These are phyloP conservation scores for Colletotrichum eremochloae DNA, from an alignment of 2,329 filamentous ascomycete genomes.

Conservation along the genomic window DNA sequence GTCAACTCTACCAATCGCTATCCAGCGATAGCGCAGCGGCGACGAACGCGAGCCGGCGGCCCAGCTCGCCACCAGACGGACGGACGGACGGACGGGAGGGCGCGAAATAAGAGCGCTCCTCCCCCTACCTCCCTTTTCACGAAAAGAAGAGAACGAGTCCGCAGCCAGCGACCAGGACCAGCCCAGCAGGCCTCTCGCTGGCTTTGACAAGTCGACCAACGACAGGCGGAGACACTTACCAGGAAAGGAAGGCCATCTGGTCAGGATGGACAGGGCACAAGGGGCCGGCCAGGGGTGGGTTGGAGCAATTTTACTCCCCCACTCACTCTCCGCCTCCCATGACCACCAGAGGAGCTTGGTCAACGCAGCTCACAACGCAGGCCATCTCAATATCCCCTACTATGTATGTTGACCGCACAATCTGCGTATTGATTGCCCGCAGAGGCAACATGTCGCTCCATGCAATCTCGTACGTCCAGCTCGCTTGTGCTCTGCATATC, in stretches of 20 bases:
- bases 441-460: not conserved
- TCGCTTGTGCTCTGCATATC: slow-evolving; percentile 11
- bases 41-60: slow-evolving; percentile 3
- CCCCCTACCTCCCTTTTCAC: not conserved
- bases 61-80: slow-evolving; percentile 9
- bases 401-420: slow-evolving; percentile 18
- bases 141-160: not conserved
- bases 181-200: not conserved
- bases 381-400: not conserved
- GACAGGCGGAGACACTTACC: slow-evolving; percentile 28
- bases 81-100: not conserved
- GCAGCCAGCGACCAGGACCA: not conserved
- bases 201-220: slow-evolving; percentile 21
- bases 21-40: slow-evolving; percentile 16
- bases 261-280: not conserved
- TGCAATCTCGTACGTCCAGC: slow-evolving; percentile 32
- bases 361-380: slow-evolving; percentile 33
- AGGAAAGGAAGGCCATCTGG: slow-evolving; percentile 36
- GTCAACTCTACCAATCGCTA: slow-evolving; percentile 26
- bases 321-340: not conserved
- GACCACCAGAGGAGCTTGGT: slow-evolving; percentile 28
- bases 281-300: not conserved
- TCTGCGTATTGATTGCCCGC: not conserved
- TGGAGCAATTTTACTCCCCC: slow-evolving; percentile 12
- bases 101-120: not conserved